Conservation (phyloP, 768 basidiomycete genomes). For the Candolleomyces aberdarensis region DNA sequence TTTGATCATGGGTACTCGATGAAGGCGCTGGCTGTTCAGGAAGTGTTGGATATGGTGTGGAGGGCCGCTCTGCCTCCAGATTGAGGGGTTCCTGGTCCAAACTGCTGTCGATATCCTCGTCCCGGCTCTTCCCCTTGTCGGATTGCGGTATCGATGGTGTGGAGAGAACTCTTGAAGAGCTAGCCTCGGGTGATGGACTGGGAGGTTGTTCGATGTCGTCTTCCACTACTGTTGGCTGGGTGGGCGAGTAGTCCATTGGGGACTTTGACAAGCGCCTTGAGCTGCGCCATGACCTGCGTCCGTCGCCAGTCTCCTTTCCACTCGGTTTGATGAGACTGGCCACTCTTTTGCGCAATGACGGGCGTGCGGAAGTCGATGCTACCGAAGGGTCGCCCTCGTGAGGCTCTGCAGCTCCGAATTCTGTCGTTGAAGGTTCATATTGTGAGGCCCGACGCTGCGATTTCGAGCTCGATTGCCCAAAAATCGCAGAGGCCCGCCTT, state of each 20-base stretch:
- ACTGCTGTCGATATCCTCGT: neutral
- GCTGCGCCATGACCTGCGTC: conserved; percentile 18
- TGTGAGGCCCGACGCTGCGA: neutral
- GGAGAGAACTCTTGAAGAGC: conserved; percentile 13
- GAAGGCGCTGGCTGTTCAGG: neutral
- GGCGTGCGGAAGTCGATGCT: neutral
- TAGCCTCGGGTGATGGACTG: conserved; percentile 5
- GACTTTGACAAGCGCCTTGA: conserved; percentile 33
- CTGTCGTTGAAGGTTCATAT: neutral
- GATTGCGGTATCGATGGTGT: conserved; percentile 3
- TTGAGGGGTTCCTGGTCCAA: neutral
- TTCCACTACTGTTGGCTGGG: neutral
- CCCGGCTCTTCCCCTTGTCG: conserved; percentile 18
- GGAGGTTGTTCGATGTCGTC: conserved; percentile 2
- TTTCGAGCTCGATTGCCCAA: conserved; percentile 12
- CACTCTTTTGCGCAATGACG: neutral
- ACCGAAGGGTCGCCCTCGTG: neutral
- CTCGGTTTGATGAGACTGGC: neutral
- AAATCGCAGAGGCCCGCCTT: no score
- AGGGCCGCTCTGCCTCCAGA: neutral
- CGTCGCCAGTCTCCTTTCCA: neutral
- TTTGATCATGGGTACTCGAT: neutral
- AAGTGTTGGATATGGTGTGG: neutral
- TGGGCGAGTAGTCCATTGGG: conserved; percentile 15
- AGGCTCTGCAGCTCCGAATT: neutral